Percentiles rank a stretch among this genome's conserved stretches.
Conservation (phyloP, 306 rosid species). For the Vigna angularis region DNA sequence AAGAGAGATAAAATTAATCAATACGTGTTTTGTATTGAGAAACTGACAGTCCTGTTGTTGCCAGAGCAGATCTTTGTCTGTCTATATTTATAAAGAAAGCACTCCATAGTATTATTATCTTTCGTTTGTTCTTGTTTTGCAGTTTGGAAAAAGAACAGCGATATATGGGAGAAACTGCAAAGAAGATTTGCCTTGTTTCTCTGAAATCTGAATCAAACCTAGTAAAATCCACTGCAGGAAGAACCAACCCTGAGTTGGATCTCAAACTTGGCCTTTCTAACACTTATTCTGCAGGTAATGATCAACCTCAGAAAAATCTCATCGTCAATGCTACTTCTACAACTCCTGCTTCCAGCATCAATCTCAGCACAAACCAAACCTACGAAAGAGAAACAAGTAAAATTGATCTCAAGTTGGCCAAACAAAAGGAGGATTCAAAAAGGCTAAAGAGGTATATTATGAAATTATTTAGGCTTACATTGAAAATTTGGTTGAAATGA, state of each 20-base stretch:
- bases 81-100: not conserved
- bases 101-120: not conserved
- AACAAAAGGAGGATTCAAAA: not conserved
- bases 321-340: not conserved
- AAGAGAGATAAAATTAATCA: not conserved
- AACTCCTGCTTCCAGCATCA: not conserved
- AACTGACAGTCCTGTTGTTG: not conserved
- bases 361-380: not conserved
- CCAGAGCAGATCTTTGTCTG: not conserved
- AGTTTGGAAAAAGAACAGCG: not conserved
- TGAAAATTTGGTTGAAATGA: not conserved
- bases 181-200: not conserved
- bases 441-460: constrained; percentile 1
- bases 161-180: constrained; percentile 36
- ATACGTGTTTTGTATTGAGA: not conserved
- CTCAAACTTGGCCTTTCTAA: not conserved
- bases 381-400: not conserved
- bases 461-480: no score
- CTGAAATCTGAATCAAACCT: not conserved
- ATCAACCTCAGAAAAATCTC: not conserved
- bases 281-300: not conserved
- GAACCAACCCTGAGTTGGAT: not conserved
- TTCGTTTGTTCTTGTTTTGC: not conserved
- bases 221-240: not conserved
- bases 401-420: not conserved